Base-by-base conservation (phyloP, 2,329 filamentous ascomycete species). In the Trichoderma sp. region DNA sequence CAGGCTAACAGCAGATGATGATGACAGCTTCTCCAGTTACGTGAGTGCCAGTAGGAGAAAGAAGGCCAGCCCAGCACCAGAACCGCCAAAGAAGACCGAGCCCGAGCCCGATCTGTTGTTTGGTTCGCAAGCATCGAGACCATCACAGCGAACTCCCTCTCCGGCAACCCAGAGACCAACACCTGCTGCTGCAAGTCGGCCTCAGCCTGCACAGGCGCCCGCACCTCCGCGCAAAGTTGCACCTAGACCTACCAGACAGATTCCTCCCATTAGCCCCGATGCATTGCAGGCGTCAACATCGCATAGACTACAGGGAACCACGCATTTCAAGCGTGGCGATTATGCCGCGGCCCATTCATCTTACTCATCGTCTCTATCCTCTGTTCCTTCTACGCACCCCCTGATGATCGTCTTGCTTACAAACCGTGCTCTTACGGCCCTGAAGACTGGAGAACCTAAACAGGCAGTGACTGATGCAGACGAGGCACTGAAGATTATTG, bases 401-500 rank as follows among this genome's bases (percentile, higher is more conserved):
- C 88, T 98, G 29, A 91, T 91, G 21, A 97, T 98, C 76, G 87
- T 98, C n/a, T 89, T 98, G 7, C 91, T 97, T 27, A 96, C 94
- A 80, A 99, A 99, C 82, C 94, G 95, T 71, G 94, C 97, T 4
- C 88, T 98, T 78, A 98, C 96, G 0, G 93, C 93, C 4, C 88
- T 98, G 74, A 98, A 98, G 84, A 96, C 93, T 0, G 97, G 97
- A 64, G 95, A 97, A 79, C 94, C 96, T 0, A 98, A 97, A 83
- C 91, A 93, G 75, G 95, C 96, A 1, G 91, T 98, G 21, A 87
- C 89, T 1, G 96, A 99, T 82, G 94, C 95, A 11, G 95, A 98
- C 80, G 88, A 90, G 2, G 95, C 95, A 0, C 86, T 99, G 24
- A 86, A 88, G 16, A 87, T 98, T 56, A 98, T 99, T 77, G 97